Base-by-base conservation (phyloP, 2,329 filamentous ascomycete species). In the Celoporthe dispersa region DNA sequence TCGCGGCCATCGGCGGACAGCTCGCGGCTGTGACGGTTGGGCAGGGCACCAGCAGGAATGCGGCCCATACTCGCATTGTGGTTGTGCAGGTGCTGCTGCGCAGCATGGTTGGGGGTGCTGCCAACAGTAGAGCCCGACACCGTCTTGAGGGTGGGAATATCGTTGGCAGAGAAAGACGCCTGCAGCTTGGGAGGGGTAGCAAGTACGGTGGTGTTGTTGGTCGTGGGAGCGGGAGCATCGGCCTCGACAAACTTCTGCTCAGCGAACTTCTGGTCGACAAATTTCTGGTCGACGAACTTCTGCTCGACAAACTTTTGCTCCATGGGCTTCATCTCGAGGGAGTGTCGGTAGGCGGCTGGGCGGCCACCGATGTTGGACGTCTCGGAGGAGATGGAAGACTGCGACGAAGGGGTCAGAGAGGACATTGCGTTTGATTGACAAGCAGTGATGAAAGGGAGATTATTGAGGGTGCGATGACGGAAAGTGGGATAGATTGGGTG, bases 111-210 rank as follows among this genome's bases (percentile, higher is more conserved):
- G 78, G 88, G 88, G 70, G 84, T 82, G 72, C 84, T 86, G 76
- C 78, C 64, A 68, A 80, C 77, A 63, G 86, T 82, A 64, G 84
- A 80, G 63, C 82, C 85, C 68, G 87, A 86, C 67, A 87, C 84
- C 74, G 86, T 91, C 86, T 96, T 97, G 77, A 94, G 84, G 9
- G 94, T 97, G 5, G 94, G 92, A 28, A 98, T 86, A 77, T 98
- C 94, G 79, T 92, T 96, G 67, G 93, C 90, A 12, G 96, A 98
- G 82, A 93, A 98, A 0, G 95, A 98, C 60, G 92, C 91, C 80
- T 94, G 92, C 70, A 97, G 81, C 83, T 93, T 94, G 39, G 91
- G 89, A 48, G 92, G 88, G 67, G 88, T 88, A 35, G 88, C 85
- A 79, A 91, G 86, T 71, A 80, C 80, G 39, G 44, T 72, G 65